Percentiles rank a stretch among this genome's conserved stretches.
These are phyloP conservation scores for Acaromyces ingoldii DNA, from an alignment of 1,284 basidiomycete genomes.

Conservation along the genomic window DNA sequence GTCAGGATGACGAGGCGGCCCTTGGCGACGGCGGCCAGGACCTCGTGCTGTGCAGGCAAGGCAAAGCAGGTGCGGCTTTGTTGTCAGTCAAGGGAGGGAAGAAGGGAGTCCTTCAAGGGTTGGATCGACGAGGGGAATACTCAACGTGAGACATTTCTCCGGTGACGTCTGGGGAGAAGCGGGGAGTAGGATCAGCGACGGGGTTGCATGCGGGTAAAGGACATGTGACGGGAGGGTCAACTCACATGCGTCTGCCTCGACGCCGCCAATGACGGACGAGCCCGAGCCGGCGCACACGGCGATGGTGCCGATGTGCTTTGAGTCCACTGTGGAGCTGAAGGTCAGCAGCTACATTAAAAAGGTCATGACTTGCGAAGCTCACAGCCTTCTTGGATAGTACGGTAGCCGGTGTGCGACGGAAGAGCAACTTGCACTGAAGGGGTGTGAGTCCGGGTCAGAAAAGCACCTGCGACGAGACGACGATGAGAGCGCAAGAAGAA, in stretches of 20 bases:
- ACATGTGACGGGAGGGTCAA: not conserved
- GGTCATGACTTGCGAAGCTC: too few species aligned
- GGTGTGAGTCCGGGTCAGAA: too few species aligned
- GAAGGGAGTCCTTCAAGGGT: not conserved
- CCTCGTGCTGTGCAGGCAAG: conserved; percentile 49
- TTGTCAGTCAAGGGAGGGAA: not conserved
- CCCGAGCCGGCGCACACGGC: conserved; percentile 48
- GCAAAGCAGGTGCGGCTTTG: not conserved
- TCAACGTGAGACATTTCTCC: conserved; percentile 41
- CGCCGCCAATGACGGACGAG: conserved; percentile 26
- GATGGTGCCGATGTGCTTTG: conserved; percentile 18
- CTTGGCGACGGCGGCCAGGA: conserved; percentile 38
- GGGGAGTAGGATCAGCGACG: not conserved
- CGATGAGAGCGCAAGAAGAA: too few species aligned
- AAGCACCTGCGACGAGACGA: too few species aligned
- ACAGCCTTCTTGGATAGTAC: too few species aligned
- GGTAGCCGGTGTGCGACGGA: too few species aligned
- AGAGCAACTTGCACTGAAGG: conserved; percentile 8
- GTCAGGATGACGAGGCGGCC: conserved; percentile 44
- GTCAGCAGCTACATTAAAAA: not conserved
- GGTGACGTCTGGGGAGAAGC: conserved; percentile 23
- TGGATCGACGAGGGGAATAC: not conserved
- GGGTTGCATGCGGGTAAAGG: too few species aligned
- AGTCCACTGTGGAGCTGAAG: not conserved
- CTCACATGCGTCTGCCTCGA: conserved; percentile 38